A percentile compares a stretch with the other conserved stretches of the same genome.
Evolutionary conservation across 768 basidiomycete genomes (phyloP).

Genomic region (Sarcomyxa edulis): DNA sequence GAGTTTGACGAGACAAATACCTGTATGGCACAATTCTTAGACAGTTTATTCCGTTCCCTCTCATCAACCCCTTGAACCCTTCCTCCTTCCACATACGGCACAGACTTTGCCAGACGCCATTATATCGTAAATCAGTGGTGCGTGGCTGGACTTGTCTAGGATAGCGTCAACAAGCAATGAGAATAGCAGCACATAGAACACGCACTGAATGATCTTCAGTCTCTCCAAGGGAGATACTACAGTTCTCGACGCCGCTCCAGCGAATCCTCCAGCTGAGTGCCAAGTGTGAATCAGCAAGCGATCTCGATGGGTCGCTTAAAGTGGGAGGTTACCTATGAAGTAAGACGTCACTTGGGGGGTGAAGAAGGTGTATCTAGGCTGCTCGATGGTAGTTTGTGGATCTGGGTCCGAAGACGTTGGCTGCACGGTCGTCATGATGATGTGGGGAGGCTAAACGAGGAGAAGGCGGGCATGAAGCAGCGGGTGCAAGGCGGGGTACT

Average conservation of each 20-base stretch:
- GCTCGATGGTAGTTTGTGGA: constrained; percentile 9
- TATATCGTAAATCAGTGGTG: constrained; percentile 60
- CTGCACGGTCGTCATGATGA: constrained; percentile 4
- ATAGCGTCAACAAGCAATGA: constrained; percentile 5
- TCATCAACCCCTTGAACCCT: constrained; percentile 89
- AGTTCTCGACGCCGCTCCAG: constrained; percentile 73
- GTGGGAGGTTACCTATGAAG: constrained; percentile 32
- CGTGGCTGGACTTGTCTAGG: constrained; percentile 93
- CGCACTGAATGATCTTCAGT: constrained; percentile 95
- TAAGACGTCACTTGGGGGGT: constrained; percentile 37
- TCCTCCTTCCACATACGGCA: constrained; percentile 92
- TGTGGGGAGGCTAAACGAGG: background rate
- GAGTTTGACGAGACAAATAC: constrained; percentile 32
- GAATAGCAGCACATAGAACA: constrained; percentile 12
- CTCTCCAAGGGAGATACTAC: constrained; percentile 91
- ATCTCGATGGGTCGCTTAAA: background rate
- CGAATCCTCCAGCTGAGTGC: constrained; percentile 46
- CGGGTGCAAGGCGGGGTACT: too few species aligned
- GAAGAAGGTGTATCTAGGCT: constrained; percentile 16
- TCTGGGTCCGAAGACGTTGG: background rate
- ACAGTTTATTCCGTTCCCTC: constrained; percentile 89
- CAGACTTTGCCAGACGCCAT: constrained; percentile 79
- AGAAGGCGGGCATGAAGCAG: background rate
- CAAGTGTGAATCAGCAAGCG: constrained; percentile 8
- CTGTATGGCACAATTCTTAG: constrained; percentile 89